A percentile compares a stretch with the other conserved stretches of the same genome.
These are phyloP conservation scores for Tricholomella constricta DNA, from an alignment of 768 basidiomycete genomes.

Conservation along the genomic window DNA sequence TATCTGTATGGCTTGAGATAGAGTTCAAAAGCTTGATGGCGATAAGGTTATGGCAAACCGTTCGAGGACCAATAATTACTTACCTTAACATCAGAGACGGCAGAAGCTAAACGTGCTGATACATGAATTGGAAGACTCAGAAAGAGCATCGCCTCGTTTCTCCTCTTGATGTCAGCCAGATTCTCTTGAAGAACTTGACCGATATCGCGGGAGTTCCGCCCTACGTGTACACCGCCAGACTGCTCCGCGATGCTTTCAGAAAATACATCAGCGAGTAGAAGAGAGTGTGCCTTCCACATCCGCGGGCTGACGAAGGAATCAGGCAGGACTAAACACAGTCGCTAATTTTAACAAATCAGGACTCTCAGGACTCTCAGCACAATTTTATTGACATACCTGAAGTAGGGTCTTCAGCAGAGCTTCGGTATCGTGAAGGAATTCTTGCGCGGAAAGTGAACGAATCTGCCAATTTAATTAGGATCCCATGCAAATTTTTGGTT, in stretches of 20 bases:
- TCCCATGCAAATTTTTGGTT: neutral
- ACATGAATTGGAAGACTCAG: conserved; percentile 62
- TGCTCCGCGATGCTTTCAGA: conserved; percentile 37
- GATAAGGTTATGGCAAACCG: conserved; percentile 4
- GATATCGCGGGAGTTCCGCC: conserved; percentile 44
- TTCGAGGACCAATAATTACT: neutral
- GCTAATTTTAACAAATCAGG: conserved; percentile 39
- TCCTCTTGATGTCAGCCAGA: conserved; percentile 66
- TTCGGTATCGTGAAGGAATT: conserved; percentile 56
- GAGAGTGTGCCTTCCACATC: conserved; percentile 59
- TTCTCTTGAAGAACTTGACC: conserved; percentile 55
- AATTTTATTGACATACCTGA: conserved; percentile 45
- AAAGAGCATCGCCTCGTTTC: conserved; percentile 84
- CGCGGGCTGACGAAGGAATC: conserved; percentile 77
- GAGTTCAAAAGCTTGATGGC: conserved; percentile 68
- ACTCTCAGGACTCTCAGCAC: neutral
- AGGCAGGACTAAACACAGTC: conserved; percentile 67
- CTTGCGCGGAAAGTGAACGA: conserved; percentile 50
- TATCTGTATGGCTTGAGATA: conserved; percentile 64
- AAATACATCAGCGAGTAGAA: conserved; percentile 49
- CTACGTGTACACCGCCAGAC: conserved; percentile 34
- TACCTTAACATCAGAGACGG: conserved; percentile 57
- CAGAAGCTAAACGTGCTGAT: conserved; percentile 60
- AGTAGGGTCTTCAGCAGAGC: conserved; percentile 55
- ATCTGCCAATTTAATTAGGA: conserved; percentile 43